Conservation (phyloP, 2,329 filamentous ascomycete species). For the Sordariomycetes sp. region DNA sequence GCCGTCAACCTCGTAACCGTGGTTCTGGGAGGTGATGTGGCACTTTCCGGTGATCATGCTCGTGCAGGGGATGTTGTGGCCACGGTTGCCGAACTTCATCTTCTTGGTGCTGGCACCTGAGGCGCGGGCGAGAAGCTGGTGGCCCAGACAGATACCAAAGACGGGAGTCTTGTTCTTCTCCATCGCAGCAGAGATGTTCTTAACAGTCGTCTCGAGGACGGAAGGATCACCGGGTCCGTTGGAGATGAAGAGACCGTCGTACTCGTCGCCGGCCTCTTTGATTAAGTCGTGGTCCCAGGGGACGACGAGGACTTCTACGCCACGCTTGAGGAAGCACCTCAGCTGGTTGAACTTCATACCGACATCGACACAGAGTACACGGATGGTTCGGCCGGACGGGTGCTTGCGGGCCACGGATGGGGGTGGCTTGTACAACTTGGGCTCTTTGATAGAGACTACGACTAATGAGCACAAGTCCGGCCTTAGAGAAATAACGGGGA, state of each 20-base stretch:
- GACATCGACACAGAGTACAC: slow-evolving; percentile 89
- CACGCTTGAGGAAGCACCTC: slow-evolving; percentile 81
- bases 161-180: slow-evolving; percentile 75
- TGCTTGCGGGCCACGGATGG: slow-evolving; percentile 67
- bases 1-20: slow-evolving; percentile 89
- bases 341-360: slow-evolving; percentile 98
- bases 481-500: slow-evolving; percentile 10
- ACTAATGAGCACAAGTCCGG: slow-evolving; percentile 1
- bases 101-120: slow-evolving; percentile 80
- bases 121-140: slow-evolving; percentile 84
- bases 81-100: slow-evolving; percentile 99
- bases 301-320: slow-evolving; percentile 88
- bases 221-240: slow-evolving; percentile 96
- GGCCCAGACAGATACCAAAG: slow-evolving; percentile 93
- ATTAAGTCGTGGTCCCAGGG: slow-evolving; percentile 95
- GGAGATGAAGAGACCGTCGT: slow-evolving; percentile 94
- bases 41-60: slow-evolving; percentile 93
- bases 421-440: slow-evolving; percentile 76
- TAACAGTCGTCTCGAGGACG: slow-evolving; percentile 69
- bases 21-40: slow-evolving; percentile 98
- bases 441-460: slow-evolving; percentile 78
- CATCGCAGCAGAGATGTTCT: slow-evolving; percentile 69
- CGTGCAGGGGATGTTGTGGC: slow-evolving; percentile 96
- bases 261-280: slow-evolving; percentile 65
- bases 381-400: slow-evolving; percentile 77